phyloP scores from a whole-genome alignment of 2,329 filamentous ascomycete species.

The Diaporthe humulicola region DNA sequence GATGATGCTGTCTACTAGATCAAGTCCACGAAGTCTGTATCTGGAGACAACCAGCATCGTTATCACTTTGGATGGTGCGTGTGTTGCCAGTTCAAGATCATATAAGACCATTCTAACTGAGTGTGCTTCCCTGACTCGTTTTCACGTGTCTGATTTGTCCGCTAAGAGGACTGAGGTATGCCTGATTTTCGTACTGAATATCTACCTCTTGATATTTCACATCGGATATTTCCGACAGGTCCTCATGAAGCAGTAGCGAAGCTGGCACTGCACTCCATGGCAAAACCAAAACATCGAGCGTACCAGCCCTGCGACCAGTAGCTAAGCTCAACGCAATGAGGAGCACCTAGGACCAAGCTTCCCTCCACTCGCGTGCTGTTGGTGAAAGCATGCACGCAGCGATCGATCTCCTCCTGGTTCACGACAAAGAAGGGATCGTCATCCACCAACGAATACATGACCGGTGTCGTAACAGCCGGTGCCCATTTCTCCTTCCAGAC shows the following conservation, averaged over 20 bases:
- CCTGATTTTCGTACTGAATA: too few species aligned
- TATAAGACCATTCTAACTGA: too few species aligned
- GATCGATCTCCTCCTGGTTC: neutral
- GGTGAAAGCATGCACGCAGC: neutral
- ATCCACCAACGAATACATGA: neutral
- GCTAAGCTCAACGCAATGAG: constrained; percentile 8
- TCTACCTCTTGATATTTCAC: too few species aligned
- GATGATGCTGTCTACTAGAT: too few species aligned
- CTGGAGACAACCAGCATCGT: too few species aligned
- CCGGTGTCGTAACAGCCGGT: neutral
- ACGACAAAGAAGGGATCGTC: neutral
- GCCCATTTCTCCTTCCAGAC: neutral
- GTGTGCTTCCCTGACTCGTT: too few species aligned
- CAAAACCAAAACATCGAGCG: constrained; percentile 6
- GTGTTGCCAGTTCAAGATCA: neutral
- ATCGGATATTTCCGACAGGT: too few species aligned
- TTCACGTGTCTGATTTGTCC: too few species aligned
- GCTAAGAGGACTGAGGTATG: too few species aligned
- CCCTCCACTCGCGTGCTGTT: neutral
- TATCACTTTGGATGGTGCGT: too few species aligned
- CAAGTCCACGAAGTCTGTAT: too few species aligned
- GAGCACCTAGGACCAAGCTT: neutral
- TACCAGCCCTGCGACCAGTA: constrained; percentile 7
- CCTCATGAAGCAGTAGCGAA: neutral
- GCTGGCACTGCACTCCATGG: neutral